Evolutionary conservation across 352 stramenopile genomes (phyloP), one percentile per base, ranked within the genome.

Genomic region (Elongisporangium prolatum): DNA sequence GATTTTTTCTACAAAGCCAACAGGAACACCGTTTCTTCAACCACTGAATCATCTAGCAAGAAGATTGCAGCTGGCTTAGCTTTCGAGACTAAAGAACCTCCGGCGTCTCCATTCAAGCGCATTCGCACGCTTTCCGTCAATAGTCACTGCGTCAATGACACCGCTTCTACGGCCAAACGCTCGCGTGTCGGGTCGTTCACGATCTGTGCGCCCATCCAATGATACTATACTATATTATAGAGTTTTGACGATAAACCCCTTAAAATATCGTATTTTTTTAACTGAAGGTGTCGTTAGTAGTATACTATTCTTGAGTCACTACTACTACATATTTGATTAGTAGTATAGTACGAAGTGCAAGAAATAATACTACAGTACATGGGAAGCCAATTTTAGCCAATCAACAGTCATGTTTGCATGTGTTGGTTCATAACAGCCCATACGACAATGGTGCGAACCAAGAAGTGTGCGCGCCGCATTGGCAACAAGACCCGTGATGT

Each of bases 1-100:
- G 82, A 89, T 58, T 92, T 92, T 52, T 89, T 89, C 57, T 88
- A 92, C 71, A 92, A 88, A 62, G 82, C 82, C 34, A 89, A 84
- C 65, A 75, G 78, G 11, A 84, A 84, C 52, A 44, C 34, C 34
- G 34, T 17, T 16, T 44, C 40, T n/a, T 52, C 61, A 37, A 18
- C 47, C 1, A 47, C 65, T 5, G 44, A 53, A 10, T 57, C 63
- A 2, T 63, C 67, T 0, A 48, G 60, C n/a, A 56, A 71, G 48
- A 49, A 63, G 40, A 44, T 44, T 9, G 34, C 34, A 17, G 34
- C 10, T 17, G 34, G 34, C 10, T 11, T 17, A 13, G 9, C 34
- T 3, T 17, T 44, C 5, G 69, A 80, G 54, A 64, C 72, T 48
- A 68, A 69, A 47, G 64, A 78, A 57, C 62, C 71, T 17, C 56